Base-by-base conservation (phyloP, 2,329 filamentous ascomycete species). In the Fonsecaea monophora region DNA sequence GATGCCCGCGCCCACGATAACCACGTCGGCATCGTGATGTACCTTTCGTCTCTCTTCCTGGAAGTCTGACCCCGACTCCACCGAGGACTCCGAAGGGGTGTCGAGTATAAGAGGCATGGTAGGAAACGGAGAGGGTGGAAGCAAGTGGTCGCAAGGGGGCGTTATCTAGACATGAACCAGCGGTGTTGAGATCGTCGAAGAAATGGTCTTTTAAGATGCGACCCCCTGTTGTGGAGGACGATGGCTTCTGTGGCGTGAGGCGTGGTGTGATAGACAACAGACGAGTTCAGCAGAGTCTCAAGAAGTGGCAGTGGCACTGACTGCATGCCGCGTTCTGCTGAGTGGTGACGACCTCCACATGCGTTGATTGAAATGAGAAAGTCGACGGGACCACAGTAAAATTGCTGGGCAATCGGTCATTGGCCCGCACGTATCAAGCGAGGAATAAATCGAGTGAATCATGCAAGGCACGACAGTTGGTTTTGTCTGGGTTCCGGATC, bases 1-100 rank as follows among this genome's bases (percentile, higher is more conserved):
- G 66, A 98, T 86, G 63, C 95, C 95, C 2, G 92, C 95, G 71
- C 95, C 95, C 42, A 99, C 90, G 60, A 99, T 90, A 50, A 98
- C 91, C 40, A 97, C 89, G 75, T 99, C 95, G 69, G 85, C 86
- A 73, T 89, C 85, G 73, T 89, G 86, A 78, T 88, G 84, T 48
- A 82, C 74, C 53, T 77, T 77, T 72, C 86, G 78, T 69, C 85
- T 81, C 73, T 82, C 74, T 74, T 84, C 81, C 40, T 65, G 57
- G 30, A 62, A 58, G 48, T 73, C 72, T 15, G 62, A 30, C n/a
- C 64, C 55, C 8, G 67, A 57, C 25, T 70, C 68, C 1, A 66
- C 35, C n/a, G 72, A 72, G 8, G 71, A 70, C 30, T 73, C 72
- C 4, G 71, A 73, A n/a, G 72, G 65, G 1, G 71, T 72, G 57